Base-by-base conservation (phyloP, 352 stramenopile genomes). In the Pythium chondricola region DNA sequence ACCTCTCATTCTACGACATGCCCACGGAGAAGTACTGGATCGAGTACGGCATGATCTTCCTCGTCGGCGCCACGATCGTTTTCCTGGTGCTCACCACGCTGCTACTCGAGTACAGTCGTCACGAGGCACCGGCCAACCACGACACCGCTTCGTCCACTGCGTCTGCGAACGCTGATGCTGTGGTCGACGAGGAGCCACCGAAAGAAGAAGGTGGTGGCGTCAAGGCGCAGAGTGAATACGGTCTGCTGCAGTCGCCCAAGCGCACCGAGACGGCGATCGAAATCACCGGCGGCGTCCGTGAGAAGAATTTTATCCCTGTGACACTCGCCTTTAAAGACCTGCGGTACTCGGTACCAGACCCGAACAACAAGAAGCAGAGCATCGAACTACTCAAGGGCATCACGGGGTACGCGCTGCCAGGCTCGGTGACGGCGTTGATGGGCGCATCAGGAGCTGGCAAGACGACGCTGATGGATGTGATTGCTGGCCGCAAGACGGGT, bases 401-500 rank as follows among this genome's bases (percentile, higher is more conserved):
- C 47, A 61, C 46, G 4, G 71, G 67, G 1, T 56, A 56, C 32
- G 58, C 63, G 2, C 1, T 43, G 0, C 71, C 71, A 2, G 71
- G 71, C 0, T 46, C 40, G 6, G 59, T 83, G 22, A 66, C 55
- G 17, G 71, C 57, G 4, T 33, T 83, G 14, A 78, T 80, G 61
- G 71, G 71, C 18, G 47, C 58, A 2, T 61, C 45, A 5, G 72
- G 74, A 24, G 69, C 76, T 24, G 83, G 86, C 2, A 95, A 97
- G 58, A 95, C 86, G 10, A 52, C 45, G 35, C 25, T 52, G 13
- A 52, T 52, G 45, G 45, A 52, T 4, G 45, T 52, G 32, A 52
- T 97, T 37, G 78, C 88, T 9, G 59, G 88, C 17, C 66, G 88
- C 46, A 97, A 97, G 59, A 84, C 65, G 17, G 71, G 65, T 25